phyloP scores from a whole-genome alignment of 2,329 filamentous ascomycete genomes.

The Fusarium ramigenum region DNA sequence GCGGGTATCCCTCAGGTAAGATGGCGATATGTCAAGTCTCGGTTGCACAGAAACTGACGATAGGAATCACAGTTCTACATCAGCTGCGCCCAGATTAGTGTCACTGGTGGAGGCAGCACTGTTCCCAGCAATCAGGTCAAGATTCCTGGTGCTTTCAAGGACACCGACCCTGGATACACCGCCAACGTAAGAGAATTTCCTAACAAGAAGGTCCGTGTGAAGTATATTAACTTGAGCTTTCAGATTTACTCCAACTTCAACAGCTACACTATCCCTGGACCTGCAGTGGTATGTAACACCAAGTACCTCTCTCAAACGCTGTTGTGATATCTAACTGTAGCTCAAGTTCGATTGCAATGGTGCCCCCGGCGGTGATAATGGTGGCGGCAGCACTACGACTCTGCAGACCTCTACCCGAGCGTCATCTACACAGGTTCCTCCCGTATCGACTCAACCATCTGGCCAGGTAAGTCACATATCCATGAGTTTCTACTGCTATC shows the following conservation, averaged over 20 bases:
- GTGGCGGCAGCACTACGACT: not conserved
- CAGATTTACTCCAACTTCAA: conserved; percentile 19
- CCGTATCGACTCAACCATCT: not conserved
- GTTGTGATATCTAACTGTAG: rapidly evolving
- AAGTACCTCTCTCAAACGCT: rapidly evolving
- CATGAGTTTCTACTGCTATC: rapidly evolving
- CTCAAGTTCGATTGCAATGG: conserved; percentile 8
- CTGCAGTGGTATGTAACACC: not conserved
- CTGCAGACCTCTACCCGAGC: not conserved
- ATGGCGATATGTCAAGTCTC: rapidly evolving
- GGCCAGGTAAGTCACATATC: not conserved
- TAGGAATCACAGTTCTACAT: not conserved
- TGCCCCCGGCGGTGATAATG: not conserved
- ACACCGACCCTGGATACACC: not conserved
- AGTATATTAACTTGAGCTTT: rapidly evolving
- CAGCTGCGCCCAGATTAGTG: conserved; percentile 6
- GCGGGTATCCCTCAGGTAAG: conserved; percentile 2
- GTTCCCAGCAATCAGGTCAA: conserved; percentile 7
- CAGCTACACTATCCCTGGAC: not conserved
- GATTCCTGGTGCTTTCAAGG: conserved; percentile 11
- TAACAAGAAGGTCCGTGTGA: rapidly evolving
- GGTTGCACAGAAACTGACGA: rapidly evolving
- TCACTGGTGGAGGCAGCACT: conserved; percentile 3
- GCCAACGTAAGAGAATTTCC: not conserved
- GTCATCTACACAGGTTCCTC: not conserved